Evolutionary conservation across 2,329 filamentous ascomycete species (phyloP).

Genomic region (Amauroascus verrucosus): DNA sequence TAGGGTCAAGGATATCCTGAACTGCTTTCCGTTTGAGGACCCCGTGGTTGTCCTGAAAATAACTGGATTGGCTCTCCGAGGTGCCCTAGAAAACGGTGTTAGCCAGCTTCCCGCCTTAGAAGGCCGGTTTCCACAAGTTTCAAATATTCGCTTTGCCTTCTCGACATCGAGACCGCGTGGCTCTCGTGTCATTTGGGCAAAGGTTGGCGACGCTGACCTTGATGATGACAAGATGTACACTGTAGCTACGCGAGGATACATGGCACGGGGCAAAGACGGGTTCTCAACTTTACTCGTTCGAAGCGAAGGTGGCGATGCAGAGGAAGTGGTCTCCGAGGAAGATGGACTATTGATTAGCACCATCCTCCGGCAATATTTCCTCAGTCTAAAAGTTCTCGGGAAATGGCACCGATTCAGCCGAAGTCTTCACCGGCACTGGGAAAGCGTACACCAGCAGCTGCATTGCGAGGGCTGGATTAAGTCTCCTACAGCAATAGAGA

Average conservation of each 20-base stretch:
- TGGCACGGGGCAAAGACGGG: constrained; percentile 80
- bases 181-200: constrained; percentile 53
- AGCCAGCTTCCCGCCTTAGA: constrained; percentile 73
- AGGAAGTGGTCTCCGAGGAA: constrained; percentile 74
- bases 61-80: constrained; percentile 60
- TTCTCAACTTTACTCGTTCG: constrained; percentile 66
- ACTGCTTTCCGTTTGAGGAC: constrained; percentile 88
- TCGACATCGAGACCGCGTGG: constrained; percentile 53
- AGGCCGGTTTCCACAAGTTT: constrained; percentile 76
- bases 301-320: constrained; percentile 62
- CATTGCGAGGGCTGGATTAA: constrained; percentile 18
- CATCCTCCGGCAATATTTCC: constrained; percentile 82
- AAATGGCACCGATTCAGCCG: constrained; percentile 64
- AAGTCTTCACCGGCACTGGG: constrained; percentile 56
- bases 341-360: constrained; percentile 78
- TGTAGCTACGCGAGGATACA: constrained; percentile 74
- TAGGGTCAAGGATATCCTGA: constrained; percentile 68
- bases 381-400: constrained; percentile 70
- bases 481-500: not conserved
- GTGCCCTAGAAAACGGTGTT: constrained; percentile 77
- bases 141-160: constrained; percentile 66
- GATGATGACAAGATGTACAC: constrained; percentile 56
- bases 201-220: constrained; percentile 52
- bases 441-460: constrained; percentile 52
- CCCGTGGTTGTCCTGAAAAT: constrained; percentile 69